Conservation (phyloP, 2,329 filamentous ascomycete genomes). For the Aspergillus awamori region DNA sequence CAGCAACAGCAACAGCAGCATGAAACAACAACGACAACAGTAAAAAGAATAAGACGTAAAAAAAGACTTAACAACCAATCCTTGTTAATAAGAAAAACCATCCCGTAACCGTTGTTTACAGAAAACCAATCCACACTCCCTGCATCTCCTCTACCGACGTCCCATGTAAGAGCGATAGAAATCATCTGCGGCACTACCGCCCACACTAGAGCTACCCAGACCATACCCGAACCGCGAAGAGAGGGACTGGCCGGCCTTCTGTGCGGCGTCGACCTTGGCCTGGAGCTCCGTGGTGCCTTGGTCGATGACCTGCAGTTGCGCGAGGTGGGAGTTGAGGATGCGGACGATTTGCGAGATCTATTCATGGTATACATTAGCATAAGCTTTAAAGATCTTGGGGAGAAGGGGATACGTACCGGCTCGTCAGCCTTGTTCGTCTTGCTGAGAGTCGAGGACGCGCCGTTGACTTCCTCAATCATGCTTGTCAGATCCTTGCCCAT, state of each 20-base stretch:
- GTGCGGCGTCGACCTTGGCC: conserved; percentile 77
- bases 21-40: neutral
- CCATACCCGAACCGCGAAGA: conserved; percentile 45
- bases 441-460: conserved; percentile 82
- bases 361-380: too few relatives aligned
- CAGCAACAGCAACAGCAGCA: neutral
- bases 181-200: conserved; percentile 67
- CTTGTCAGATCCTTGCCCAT: conserved; percentile 90
- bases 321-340: conserved; percentile 89
- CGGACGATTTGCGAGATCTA: conserved; percentile 93
- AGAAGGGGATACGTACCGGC: conserved; percentile 63
- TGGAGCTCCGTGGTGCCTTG: conserved; percentile 78
- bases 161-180: conserved; percentile 90
- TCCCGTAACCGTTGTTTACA: conserved; percentile 7
- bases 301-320: conserved; percentile 92
- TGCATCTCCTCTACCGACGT: conserved; percentile 54
- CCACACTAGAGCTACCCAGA: conserved; percentile 41
- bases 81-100: neutral
- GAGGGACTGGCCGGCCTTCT: conserved; percentile 70
- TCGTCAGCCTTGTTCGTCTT: conserved; percentile 88
- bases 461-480: conserved; percentile 99
- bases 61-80: neutral
- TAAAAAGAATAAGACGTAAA: neutral
- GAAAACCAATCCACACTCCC: too few relatives aligned
- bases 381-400: neutral